Evolutionary conservation across 768 basidiomycete genomes (phyloP).

Genomic region (Lentinula sp.): DNA sequence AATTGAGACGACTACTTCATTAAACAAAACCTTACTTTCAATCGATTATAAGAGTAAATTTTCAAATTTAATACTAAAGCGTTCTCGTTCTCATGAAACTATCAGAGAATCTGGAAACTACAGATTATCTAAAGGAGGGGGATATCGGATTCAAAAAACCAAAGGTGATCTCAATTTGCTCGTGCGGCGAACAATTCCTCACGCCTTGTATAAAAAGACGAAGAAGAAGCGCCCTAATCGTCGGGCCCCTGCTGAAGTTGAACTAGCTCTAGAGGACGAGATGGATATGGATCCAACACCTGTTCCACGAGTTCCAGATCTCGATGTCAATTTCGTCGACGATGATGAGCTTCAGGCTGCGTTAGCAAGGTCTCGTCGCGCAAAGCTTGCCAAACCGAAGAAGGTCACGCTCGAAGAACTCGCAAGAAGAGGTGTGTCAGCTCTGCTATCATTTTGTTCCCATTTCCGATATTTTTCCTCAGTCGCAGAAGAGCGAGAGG

Average conservation of each 20-base stretch:
- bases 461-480: slow-evolving; percentile 3
- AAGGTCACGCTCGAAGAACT: slow-evolving; percentile 80
- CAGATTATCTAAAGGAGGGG: slow-evolving; percentile 89
- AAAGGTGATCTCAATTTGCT: slow-evolving; percentile 45
- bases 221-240: slow-evolving; percentile 89
- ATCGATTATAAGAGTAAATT: slow-evolving; percentile 88
- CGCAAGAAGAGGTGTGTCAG: slow-evolving; percentile 60
- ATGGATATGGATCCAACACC: slow-evolving; percentile 84
- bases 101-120: slow-evolving; percentile 75
- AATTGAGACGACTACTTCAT: slow-evolving; percentile 47
- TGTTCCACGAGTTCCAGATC: slow-evolving; percentile 62
- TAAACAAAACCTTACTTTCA: slow-evolving; percentile 76
- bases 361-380: slow-evolving; percentile 78
- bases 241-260: slow-evolving; percentile 51
- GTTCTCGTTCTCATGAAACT: slow-evolving; percentile 11
- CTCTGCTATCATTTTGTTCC: neutral
- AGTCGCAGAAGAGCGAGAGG: slow-evolving; percentile 62
- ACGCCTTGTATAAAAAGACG: slow-evolving; percentile 40
- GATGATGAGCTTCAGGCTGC: slow-evolving; percentile 97
- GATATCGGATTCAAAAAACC: slow-evolving; percentile 94
- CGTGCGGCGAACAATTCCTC: neutral
- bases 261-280: slow-evolving; percentile 39
- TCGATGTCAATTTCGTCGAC: slow-evolving; percentile 90
- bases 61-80: neutral
- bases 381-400: slow-evolving; percentile 71